Evolutionary conservation across 2,329 filamentous ascomycete genomes (phyloP), one percentile per base, ranked within the genome.

Genomic region (Clarireedia hainanense): DNA sequence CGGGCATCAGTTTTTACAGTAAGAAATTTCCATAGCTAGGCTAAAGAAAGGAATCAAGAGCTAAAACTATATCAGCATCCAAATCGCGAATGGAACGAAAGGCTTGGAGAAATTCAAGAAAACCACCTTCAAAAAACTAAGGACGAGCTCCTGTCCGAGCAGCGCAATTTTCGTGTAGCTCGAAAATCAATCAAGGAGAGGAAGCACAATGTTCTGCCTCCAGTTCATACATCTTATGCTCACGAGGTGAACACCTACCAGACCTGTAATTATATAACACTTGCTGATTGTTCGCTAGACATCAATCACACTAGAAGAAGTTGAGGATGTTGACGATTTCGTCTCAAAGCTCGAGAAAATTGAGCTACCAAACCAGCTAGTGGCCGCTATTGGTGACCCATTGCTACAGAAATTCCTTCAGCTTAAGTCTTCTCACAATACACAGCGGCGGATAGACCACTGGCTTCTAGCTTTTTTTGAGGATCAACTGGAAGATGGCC

Each of bases 291-390:
- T 56, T 24, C 17, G 24, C 17, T 56, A 85, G 79, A 73, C 76
- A 56, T 84, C 83, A 0, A 73, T 85, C 4, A 87, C 81, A 3
- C 71, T 95, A 5, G 89, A 95, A 67, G 90, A 95, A 65, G 82
- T 95, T 53, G 86, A 90, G 63, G 84, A 77, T 58, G 83, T 84
- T 12, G 75, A 82, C 24, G 77, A 81, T 50, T 85, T 95, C 58
- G 84, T 90, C 5, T 79, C 80, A 46, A 86, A 81, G 56, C 71
- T 95, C 7, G 89, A 95, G 63, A 87, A 79, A 61, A 84, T 95
- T 26, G 88, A 94, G 69, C 73, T 91, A 42, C 90, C 90, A 0
- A 91, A 88, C 60, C 90, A 95, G 70, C 76, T 95, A 2, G 83
- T 91, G 42, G 88, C 90, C 5, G 83, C 88, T 4, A 74, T 95